Evolutionary conservation across 2,329 filamentous ascomycete genomes (phyloP), one percentile per base, ranked within the genome.

Genomic region (Septoria petroselini): DNA sequence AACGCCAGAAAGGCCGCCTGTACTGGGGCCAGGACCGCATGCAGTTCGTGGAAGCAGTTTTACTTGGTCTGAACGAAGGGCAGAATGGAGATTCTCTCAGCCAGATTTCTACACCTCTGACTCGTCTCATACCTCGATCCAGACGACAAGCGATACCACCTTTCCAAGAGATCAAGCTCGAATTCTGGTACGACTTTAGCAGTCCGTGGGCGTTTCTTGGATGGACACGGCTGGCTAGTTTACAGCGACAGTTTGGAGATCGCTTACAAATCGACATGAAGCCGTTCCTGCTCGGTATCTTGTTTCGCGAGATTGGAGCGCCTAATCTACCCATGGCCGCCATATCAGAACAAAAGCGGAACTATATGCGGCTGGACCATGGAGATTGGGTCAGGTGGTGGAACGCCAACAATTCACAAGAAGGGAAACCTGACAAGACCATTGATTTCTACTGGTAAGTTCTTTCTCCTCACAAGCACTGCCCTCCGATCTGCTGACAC

Each of bases 21-120:
- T 60, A 60, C 21, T 60, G 58, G 58, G 58, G 58, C 8, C 58
- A 60, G 42, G 58, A 60, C 45, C 48, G 58, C 2, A 58, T 60
- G 54, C 58, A 58, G 27, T 54, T 60, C 17, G 48, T 60, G 9
- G 54, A 60, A 52, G 56, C 58, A 2, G 54, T 54, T 4, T 23
- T 60, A 2, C 27, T 45, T 2, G 47, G 37, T 12, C 37, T 59
- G 4, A 57, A 52, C 8, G 51, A 58, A 19, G 47, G 50, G 2
- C 41, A 43, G 8, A 40, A 48, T 44, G 51, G 54, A 7, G 35
- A 48, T 41, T 23, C 27, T 8, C 39, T 58, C 7, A 25, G 37
- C 7, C 27, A 42, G 8, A 41, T 55, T 14, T 42, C 45, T 14
- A 57, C n/a, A 11, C 42, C 49, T 2, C 31, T 60, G 17, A 33